Base-by-base conservation (phyloP, 257 asterid species). In the Solanum corneliomulleri region DNA sequence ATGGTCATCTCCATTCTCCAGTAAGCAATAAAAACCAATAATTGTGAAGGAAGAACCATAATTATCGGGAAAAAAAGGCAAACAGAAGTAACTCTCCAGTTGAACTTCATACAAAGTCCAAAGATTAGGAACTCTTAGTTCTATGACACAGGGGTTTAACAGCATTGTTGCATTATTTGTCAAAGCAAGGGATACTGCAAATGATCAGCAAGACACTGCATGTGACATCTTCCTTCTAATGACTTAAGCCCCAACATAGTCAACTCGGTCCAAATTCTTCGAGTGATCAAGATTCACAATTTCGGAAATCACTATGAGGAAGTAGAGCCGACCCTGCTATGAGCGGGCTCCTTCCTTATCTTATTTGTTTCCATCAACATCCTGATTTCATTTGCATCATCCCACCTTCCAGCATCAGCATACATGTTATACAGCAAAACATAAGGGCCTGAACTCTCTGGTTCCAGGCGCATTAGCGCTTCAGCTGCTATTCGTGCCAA, bases 371-470 rank as follows among this genome's bases (percentile, higher is more conserved):
- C 97, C 98, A 93, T 95, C 89, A 87, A 18, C 86, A 71, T 88
- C 93, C 98, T 91, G 58, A 95, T 91, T 68, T 90, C 92, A 88
- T 92, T 95, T 3, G 98, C 98, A 88, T 95, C 97, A 37, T 90
- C 93, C 98, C 98, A 95, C 90, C 93, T 92, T 70, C 92, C 98
- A 52, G 89, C 91, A 87, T 96, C 94, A 21, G 88, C 94, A 92
- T 92, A 95, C 95, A 94, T 93, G 91, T 93, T 94, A 84, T 92
- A 93, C 3, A 95, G 89, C 90, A 92, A 84, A 20, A 93, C 89
- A 80, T 96, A 96, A 27, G 96, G 96, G 21, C 98, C 96, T 1
- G 98, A 94, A 90, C 92, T 94, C 86, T 94, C 93, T 0, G 98
- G 98, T 80, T 95, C 98, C 27, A 95, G 92, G 87, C 49, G 89